A percentile compares a stretch with the other conserved stretches of the same genome.
phyloP scores from a whole-genome alignment of 2,329 filamentous ascomycete species.

The Corynespora cassiicola region DNA sequence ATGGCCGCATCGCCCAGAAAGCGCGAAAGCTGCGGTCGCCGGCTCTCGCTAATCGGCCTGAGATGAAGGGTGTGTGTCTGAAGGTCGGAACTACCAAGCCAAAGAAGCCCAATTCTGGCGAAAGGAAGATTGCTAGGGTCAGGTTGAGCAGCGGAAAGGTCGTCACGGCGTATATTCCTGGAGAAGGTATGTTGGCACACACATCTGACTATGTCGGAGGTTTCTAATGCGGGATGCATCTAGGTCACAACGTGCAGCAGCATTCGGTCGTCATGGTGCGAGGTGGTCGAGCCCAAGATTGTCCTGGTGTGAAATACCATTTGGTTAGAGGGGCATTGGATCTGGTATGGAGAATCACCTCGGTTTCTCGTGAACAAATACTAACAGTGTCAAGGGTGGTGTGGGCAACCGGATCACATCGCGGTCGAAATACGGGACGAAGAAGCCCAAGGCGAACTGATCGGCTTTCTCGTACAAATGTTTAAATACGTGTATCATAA shows the following conservation, averaged over 20 bases:
- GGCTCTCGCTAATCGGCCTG: slow-evolving; percentile 76
- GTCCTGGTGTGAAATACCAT: slow-evolving; percentile 96
- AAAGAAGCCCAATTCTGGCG: slow-evolving; percentile 98
- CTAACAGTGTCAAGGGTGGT: slow-evolving; percentile 71
- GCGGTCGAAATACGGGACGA: slow-evolving; percentile 96
- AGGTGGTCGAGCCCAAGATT: slow-evolving; percentile 93
- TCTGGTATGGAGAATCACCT: slow-evolving; percentile 69
- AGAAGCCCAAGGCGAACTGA: slow-evolving; percentile 81
- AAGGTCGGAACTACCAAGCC: slow-evolving; percentile 93
- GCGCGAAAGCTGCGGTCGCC: slow-evolving; percentile 89
- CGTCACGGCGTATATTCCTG: slow-evolving; percentile 92
- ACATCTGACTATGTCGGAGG: too few species aligned
- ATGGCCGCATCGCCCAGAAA: slow-evolving; percentile 79
- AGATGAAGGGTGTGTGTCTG: slow-evolving; percentile 94
- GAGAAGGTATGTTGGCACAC: slow-evolving; percentile 80
- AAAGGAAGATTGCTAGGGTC: slow-evolving; percentile 93
- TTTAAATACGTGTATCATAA: slow-evolving; percentile 36
- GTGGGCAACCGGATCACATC: slow-evolving; percentile 83
- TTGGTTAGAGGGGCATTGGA: slow-evolving; percentile 90
- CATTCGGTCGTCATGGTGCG: slow-evolving; percentile 97
- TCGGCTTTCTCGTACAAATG: slow-evolving; percentile 7
- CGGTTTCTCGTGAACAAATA: not conserved
- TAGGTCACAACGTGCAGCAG: slow-evolving; percentile 96
- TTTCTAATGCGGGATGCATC: slow-evolving; percentile 11
- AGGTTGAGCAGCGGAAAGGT: slow-evolving; percentile 85